These are phyloP conservation scores for Mimosa bimucronata DNA, from an alignment of 306 rosid genomes.

Conservation along the genomic window DNA sequence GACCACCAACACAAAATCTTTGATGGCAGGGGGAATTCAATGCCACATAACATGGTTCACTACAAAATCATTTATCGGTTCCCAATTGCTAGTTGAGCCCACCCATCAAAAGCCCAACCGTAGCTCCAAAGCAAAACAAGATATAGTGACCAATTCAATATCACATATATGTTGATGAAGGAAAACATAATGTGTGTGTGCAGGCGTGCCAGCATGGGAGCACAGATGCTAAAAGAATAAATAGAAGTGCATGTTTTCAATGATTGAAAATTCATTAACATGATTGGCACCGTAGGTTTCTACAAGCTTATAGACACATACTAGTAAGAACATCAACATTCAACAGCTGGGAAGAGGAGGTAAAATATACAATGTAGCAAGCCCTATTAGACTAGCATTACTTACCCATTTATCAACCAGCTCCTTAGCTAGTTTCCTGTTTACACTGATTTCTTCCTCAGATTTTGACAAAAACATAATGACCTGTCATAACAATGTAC, in stretches of 20 bases:
- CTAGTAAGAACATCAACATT: neutral
- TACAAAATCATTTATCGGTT: neutral
- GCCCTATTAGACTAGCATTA: neutral
- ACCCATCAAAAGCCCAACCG: neutral
- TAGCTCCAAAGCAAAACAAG: neutral
- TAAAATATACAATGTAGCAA: neutral
- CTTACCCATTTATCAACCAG: constrained; percentile 82
- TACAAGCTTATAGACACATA: neutral
- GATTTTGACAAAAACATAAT: constrained; percentile 76
- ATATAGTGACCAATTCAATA: neutral
- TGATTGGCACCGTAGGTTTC: neutral
- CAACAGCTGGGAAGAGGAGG: neutral
- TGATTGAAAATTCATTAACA: neutral
- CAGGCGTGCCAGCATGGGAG: neutral
- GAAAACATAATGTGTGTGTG: too few relatives aligned
- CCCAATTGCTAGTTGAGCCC: neutral
- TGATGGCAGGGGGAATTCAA: neutral
- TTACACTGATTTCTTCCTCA: constrained; percentile 73
- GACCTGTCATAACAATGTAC: constrained; percentile 47
- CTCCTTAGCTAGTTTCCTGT: constrained; percentile 72
- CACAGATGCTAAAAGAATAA: neutral
- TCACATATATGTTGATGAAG: neutral
- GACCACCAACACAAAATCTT: neutral
- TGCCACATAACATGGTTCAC: neutral
- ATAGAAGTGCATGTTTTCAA: neutral